phyloP scores from a whole-genome alignment of 176 grass and related monocot species.

The Carex parvula region DNA sequence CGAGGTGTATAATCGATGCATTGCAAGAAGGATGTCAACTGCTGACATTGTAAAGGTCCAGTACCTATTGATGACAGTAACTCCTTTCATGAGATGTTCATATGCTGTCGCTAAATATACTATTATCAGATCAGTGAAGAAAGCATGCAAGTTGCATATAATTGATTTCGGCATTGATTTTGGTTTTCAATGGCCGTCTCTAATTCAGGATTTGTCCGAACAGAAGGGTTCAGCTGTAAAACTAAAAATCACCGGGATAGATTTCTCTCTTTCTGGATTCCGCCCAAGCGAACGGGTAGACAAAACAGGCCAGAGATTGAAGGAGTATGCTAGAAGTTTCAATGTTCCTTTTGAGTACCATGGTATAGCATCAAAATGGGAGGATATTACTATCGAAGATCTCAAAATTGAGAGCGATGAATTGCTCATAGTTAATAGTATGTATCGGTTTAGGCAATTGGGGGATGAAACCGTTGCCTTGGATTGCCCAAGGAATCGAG shows the following conservation, averaged over 20 bases:
- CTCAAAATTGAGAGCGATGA: slow-evolving; percentile 29
- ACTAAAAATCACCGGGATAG: neutral
- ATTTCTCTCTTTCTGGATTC: slow-evolving; percentile 28
- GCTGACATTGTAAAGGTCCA: slow-evolving; percentile 25
- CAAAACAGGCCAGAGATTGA: slow-evolving; percentile 18
- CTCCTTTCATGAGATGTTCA: neutral
- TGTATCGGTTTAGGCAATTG: neutral
- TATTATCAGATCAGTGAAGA: neutral
- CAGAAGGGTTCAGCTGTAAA: neutral
- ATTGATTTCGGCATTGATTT: slow-evolving; percentile 8
- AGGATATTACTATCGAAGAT: slow-evolving; percentile 23
- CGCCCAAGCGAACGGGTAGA: slow-evolving; percentile 27
- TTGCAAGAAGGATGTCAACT: slow-evolving; percentile 19
- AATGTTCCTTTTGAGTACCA: slow-evolving; percentile 36
- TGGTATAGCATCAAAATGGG: slow-evolving; percentile 33
- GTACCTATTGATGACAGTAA: slow-evolving; percentile 14
- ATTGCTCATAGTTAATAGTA: neutral
- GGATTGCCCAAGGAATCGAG: slow-evolving; percentile 29
- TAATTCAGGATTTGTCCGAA: neutral
- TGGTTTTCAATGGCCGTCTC: slow-evolving; percentile 7
- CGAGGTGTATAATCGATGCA: slow-evolving; percentile 3
- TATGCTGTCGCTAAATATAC: neutral
- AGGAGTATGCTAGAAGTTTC: slow-evolving; percentile 35
- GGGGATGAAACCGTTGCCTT: slow-evolving; percentile 31
- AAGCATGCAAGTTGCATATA: neutral